These are phyloP conservation scores for Cladorrhinum samala DNA, from an alignment of 495 filamentous ascomycete genomes.

Conservation along the genomic window DNA sequence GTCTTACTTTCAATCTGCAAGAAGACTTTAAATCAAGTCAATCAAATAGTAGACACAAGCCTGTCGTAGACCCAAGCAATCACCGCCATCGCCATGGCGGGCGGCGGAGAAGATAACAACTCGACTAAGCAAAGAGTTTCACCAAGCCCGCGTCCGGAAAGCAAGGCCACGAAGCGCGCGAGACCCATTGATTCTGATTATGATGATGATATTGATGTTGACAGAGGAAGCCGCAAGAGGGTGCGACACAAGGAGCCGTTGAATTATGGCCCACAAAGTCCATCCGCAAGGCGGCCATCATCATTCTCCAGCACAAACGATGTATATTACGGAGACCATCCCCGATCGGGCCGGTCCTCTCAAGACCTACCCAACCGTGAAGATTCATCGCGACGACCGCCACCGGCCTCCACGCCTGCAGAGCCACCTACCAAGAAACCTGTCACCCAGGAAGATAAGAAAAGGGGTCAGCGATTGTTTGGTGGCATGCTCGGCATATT, in stretches of 20 bases:
- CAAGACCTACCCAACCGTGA: neutral
- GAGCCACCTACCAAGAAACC: constrained; percentile 31
- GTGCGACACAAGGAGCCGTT: neutral
- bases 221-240: constrained; percentile 12
- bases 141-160: constrained; percentile 7
- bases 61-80: too few species aligned
- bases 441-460: constrained; percentile 67
- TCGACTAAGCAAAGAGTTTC: constrained; percentile 25
- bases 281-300: too few species aligned
- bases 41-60: too few species aligned
- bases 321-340: too few species aligned
- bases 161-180: constrained; percentile 18
- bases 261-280: too few species aligned
- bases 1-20: too few species aligned
- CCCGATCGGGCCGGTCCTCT: too few species aligned
- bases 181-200: constrained; percentile 9
- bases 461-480: constrained; percentile 83
- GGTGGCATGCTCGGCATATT: constrained; percentile 83
- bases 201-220: constrained; percentile 7
- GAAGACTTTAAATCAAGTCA: too few species aligned
- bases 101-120: neutral
- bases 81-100: constrained; percentile 3
- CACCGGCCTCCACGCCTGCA: neutral
- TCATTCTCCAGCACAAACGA: too few species aligned
- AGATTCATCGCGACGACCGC: neutral